Base-by-base conservation (phyloP, 2,329 filamentous ascomycete species). In the Sordariomycetes sp. region DNA sequence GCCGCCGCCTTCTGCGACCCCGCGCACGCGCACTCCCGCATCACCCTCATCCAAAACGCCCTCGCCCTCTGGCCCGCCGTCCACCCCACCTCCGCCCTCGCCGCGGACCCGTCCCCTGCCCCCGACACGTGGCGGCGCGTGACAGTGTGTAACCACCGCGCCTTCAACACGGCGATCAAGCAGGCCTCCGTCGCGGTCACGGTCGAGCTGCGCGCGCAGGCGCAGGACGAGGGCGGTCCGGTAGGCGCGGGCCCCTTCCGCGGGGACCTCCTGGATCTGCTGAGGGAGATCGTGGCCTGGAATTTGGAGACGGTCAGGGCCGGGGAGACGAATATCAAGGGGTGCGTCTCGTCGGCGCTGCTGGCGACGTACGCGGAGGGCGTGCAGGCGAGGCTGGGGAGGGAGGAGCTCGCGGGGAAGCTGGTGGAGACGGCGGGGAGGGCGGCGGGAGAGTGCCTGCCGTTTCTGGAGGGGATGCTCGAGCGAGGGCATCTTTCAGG, bases 241-340 rank as follows among this genome's bases (percentile, higher is more conserved):
- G 8, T 78, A 0, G 70, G 70, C 0, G 69, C 68, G 0, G 60
- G 66, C 0, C 65, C 64, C 6, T 64, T 72, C 0, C 69, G 73
- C 1, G 66, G 70, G 3, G 77, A 81, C 57, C 62, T 80, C 1
- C 58, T 79, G 0, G 64, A 65, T 1, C 68, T 75, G 1, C 25
- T 82, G 4, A 64, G 73, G 0, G 74, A 80, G 12, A 67, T 71
- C 0, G 72, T 69, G 43, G 54, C 55, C 0, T 81, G 75, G 74
- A 63, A 64, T 1, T 63, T 77, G 52, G 61, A 63, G 6, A 69
- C 67, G 10, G 69, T 82, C n/a, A 62, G 71, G 53, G 71, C 70
- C 0, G 80, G 79, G 1, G 79, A 83, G 65, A 82, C 79, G 0
- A 83, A 82, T 58, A 67, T 78, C 22, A 83, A 83, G 61, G 76